Evolutionary conservation across 2,329 filamentous ascomycete species (phyloP).

Genomic region (Colletotrichum incanum): DNA sequence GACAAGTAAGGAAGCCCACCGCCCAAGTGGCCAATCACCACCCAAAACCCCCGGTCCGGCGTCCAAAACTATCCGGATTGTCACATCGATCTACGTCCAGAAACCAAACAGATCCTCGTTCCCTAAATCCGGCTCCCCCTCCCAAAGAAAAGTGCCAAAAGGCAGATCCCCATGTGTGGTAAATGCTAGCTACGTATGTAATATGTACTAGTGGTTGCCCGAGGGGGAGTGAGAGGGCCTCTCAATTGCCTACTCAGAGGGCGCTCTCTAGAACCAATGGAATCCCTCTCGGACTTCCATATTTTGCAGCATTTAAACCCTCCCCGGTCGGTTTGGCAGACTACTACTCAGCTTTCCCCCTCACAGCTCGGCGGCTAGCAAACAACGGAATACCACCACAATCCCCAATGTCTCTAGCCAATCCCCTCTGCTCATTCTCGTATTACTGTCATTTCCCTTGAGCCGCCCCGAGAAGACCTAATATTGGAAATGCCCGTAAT

Average conservation of each 20-base stretch:
- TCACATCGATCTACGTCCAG: not conserved
- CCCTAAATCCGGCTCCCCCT: not conserved
- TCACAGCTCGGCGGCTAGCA: constrained; percentile 7
- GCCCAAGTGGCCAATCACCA: not conserved
- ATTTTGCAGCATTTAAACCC: not conserved
- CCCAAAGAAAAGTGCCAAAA: not conserved
- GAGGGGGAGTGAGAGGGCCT: not conserved
- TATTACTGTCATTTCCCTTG: not conserved
- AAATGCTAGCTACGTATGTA: too few species aligned
- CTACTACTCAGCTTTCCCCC: not conserved
- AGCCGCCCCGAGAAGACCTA: not conserved
- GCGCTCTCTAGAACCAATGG: not conserved
- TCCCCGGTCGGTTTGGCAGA: not conserved
- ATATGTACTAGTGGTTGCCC: too few species aligned
- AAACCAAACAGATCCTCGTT: not conserved
- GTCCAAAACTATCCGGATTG: not conserved
- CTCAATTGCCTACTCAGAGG: not conserved
- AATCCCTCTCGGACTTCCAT: not conserved
- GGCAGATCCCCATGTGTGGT: not conserved
- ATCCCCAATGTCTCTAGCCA: not conserved
- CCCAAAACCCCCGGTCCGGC: not conserved
- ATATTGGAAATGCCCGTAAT: not conserved
- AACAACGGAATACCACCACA: not conserved
- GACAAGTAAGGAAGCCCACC: not conserved
- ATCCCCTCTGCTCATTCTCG: not conserved